Evolutionary conservation across 768 basidiomycete species (phyloP).

Genomic region (Agaricus subrufescens): DNA sequence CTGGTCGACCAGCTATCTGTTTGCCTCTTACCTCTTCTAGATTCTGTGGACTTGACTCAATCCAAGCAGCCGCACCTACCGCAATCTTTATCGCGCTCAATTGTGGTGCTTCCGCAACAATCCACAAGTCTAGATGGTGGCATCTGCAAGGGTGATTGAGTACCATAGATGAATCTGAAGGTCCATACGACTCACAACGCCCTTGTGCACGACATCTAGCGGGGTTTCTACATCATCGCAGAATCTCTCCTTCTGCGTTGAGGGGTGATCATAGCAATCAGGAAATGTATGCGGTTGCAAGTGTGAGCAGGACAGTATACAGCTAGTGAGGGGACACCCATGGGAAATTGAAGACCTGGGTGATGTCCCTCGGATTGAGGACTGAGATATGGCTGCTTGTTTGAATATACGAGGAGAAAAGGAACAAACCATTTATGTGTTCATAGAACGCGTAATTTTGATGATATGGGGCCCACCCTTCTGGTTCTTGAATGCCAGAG

Average conservation of each 20-base stretch:
- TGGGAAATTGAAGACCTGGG: slow-evolving; percentile 78
- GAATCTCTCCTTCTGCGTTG: slow-evolving; percentile 77
- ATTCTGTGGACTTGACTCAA: no score
- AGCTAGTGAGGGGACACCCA: slow-evolving; percentile 26
- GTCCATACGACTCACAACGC: slow-evolving; percentile 50
- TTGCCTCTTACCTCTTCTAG: no score
- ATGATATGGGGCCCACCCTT: no score
- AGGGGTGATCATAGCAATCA: slow-evolving; percentile 67
- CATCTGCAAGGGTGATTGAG: slow-evolving; percentile 41
- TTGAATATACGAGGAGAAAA: no score
- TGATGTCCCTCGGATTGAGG: slow-evolving; percentile 62
- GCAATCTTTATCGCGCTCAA: no score
- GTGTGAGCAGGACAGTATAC: background rate
- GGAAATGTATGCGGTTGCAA: slow-evolving; percentile 47
- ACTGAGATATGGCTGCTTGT: slow-evolving; percentile 60
- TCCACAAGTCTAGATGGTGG: no score
- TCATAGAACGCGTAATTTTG: no score
- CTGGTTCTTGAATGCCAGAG: no score
- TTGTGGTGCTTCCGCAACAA: no score
- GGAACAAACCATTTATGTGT: no score
- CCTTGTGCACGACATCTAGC: slow-evolving; percentile 72
- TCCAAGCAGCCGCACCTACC: no score
- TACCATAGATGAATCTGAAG: background rate
- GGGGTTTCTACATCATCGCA: slow-evolving; percentile 69
- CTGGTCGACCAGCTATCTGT: no score